Evolutionary conservation across 1,284 basidiomycete genomes (phyloP), one percentile per base, ranked within the genome.

Genomic region (Tausonia pullulans): DNA sequence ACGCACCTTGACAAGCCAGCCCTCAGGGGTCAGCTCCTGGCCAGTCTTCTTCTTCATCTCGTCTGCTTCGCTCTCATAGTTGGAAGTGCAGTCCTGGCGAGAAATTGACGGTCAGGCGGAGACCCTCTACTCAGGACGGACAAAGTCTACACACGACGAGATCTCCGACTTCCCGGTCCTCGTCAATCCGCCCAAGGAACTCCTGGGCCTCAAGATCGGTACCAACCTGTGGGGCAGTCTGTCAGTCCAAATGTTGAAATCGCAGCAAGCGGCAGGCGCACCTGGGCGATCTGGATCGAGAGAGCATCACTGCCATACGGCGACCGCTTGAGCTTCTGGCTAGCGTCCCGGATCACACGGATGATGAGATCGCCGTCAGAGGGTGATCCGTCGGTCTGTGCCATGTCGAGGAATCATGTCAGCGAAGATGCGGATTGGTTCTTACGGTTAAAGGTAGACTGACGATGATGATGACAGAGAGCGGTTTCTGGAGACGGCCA

Each of bases 161-260:
- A 40, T 68, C 70, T 57, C 78, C 78, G 61, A 79, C 72, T 40
- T 71, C 63, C 7, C 76, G 78, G 69, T 80, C 73, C 68, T 73
- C 74, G 66, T 80, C 65, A 39, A 66, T 40, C 16, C 75, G 74
- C 43, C 72, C 77, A 14, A 80, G 71, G 76, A 79, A 79, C 6
- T 69, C 69, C 64, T 74, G 73, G 2, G 77, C 77, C 67, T 78
- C 77, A 67, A 71, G 52, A 67, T 79, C 78, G 69, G 75, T 76
- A 14, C 77, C 77, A 61, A 79, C 76, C 27, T 27, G 27, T 27
- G 27, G 2, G 27, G 27, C 27, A 27, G 27, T 27, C 2, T 27
- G 27, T 27, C 27, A 27, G 27, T 27, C 27, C 27, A 27, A 27
- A 27, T 2, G 27, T 27, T 27, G 27, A 27, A 27, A 27, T 27